Evolutionary conservation across 2,329 filamentous ascomycete genomes (phyloP).

Genomic region (Chaetomium olivaceum): DNA sequence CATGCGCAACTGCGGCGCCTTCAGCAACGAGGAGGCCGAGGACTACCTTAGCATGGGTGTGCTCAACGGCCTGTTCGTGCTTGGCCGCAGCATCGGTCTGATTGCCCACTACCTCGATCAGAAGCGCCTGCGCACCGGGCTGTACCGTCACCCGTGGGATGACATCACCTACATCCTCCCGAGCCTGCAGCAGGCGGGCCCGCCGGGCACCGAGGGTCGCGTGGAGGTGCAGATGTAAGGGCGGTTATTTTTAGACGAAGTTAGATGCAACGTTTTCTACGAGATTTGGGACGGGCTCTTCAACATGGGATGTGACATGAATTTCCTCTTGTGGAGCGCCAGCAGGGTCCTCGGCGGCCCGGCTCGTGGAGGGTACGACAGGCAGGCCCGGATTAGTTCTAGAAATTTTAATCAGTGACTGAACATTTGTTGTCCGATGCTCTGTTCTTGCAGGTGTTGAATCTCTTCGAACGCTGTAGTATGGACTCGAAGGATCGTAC

Average conservation of each 20-base stretch:
- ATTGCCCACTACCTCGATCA: constrained; percentile 99
- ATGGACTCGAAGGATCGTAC: neutral
- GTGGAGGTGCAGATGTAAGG: constrained; percentile 80
- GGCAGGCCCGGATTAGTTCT: constrained; percentile 18
- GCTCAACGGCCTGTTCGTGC: constrained; percentile 97
- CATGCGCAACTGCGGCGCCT: constrained; percentile 95
- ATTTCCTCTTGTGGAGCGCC: constrained; percentile 4
- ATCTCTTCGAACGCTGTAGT: neutral
- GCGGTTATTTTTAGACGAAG: constrained; percentile 15
- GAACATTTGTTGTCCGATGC: constrained; percentile 6
- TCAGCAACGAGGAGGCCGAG: constrained; percentile 93
- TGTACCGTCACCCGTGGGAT: constrained; percentile 99
- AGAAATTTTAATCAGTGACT: constrained; percentile 22
- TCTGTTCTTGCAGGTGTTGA: neutral
- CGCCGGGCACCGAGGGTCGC: constrained; percentile 76
- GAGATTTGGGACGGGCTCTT: constrained; percentile 11
- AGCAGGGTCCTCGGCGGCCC: constrained; percentile 8
- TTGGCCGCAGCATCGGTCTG: constrained; percentile 94
- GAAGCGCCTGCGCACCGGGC: constrained; percentile 96
- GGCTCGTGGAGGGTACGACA: neutral
- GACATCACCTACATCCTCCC: constrained; percentile 95
- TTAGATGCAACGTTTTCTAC: constrained; percentile 12
- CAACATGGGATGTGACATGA: constrained; percentile 18
- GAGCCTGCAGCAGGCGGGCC: constrained; percentile 68
- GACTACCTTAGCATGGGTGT: constrained; percentile 99